Evolutionary conservation across 2,329 filamentous ascomycete genomes (phyloP).

Genomic region (Stagonosporopsis chrysanthemi): DNA sequence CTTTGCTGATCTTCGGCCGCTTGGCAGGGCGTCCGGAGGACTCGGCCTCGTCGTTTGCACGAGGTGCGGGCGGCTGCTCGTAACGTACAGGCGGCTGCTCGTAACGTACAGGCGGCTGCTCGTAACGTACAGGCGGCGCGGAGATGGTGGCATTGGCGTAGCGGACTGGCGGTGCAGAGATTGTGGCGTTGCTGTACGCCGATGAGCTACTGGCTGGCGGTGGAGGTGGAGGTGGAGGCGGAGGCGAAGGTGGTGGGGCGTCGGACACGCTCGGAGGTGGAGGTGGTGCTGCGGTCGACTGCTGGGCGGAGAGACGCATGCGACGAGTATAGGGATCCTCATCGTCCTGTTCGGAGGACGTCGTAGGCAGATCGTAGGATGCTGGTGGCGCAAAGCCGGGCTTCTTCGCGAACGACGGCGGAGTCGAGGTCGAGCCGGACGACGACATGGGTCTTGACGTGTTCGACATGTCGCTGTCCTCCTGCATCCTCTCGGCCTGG

Average conservation of each 20-base stretch:
- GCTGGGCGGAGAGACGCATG: slow-evolving; percentile 25
- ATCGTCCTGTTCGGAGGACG: slow-evolving; percentile 30
- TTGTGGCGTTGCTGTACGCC: slow-evolving; percentile 59
- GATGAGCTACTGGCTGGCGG: slow-evolving; percentile 35
- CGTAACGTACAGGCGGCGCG: slow-evolving; percentile 79
- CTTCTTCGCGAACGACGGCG: slow-evolving; percentile 16
- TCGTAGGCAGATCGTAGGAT: slow-evolving; percentile 28
- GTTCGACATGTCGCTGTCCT: slow-evolving; percentile 25
- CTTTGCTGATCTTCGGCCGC: slow-evolving; percentile 53
- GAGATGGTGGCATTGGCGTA: slow-evolving; percentile 76
- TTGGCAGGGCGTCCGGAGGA: slow-evolving; percentile 49
- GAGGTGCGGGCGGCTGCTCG: slow-evolving; percentile 38
- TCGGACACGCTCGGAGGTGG: slow-evolving; percentile 11
- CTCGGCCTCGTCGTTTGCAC: slow-evolving; percentile 22
- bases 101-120: slow-evolving; percentile 31
- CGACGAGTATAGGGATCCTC: slow-evolving; percentile 36
- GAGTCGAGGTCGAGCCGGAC: slow-evolving; percentile 21
- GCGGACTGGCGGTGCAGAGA: slow-evolving; percentile 79
- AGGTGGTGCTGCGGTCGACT: slow-evolving; percentile 15
- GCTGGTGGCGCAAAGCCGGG: slow-evolving; percentile 59
- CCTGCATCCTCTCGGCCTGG: slow-evolving; percentile 16
- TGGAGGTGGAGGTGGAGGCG: slow-evolving; percentile 19
- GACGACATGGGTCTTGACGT: slow-evolving; percentile 23
- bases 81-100: slow-evolving; percentile 83
- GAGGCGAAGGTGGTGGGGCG: slow-evolving; percentile 15